Conservation (phyloP, 345 rosid species). For the Anacardium occidentale region DNA sequence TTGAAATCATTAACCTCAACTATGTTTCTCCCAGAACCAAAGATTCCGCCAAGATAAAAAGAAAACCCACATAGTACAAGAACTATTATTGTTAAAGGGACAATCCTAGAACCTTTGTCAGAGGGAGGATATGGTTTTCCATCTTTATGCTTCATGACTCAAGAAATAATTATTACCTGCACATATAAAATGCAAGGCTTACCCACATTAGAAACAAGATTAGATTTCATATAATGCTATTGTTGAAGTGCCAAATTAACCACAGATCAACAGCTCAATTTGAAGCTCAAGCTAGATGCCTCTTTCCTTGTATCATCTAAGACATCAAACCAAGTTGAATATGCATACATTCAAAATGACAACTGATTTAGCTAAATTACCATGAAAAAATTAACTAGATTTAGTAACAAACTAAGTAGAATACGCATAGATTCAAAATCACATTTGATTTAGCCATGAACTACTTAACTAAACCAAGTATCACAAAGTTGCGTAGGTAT, state of each 20-base stretch:
- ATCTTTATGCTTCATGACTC: conserved; percentile 80
- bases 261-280: background rate
- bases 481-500: background rate
- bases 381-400: no score
- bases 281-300: background rate
- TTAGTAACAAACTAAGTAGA: no score
- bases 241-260: no score
- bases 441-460: no score
- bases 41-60: conserved; percentile 86
- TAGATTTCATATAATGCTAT: no score
- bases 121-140: conserved; percentile 57
- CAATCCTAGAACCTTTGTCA: conserved; percentile 48
- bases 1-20: conserved; percentile 25
- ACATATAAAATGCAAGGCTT: background rate
- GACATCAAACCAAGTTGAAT: background rate
- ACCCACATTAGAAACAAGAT: background rate
- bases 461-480: conserved; percentile 8
- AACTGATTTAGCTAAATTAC: no score
- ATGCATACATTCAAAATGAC: background rate
- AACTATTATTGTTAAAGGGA: conserved; percentile 50
- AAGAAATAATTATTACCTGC: conserved; percentile 32
- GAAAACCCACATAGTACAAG: conserved; percentile 72
- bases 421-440: no score
- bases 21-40: conserved; percentile 51
- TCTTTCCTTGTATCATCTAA: background rate